A percentile compares a stretch with the other conserved stretches of the same genome.
phyloP scores from a whole-genome alignment of 208 protist genomes.

The Trypanosoma conorhini region DNA sequence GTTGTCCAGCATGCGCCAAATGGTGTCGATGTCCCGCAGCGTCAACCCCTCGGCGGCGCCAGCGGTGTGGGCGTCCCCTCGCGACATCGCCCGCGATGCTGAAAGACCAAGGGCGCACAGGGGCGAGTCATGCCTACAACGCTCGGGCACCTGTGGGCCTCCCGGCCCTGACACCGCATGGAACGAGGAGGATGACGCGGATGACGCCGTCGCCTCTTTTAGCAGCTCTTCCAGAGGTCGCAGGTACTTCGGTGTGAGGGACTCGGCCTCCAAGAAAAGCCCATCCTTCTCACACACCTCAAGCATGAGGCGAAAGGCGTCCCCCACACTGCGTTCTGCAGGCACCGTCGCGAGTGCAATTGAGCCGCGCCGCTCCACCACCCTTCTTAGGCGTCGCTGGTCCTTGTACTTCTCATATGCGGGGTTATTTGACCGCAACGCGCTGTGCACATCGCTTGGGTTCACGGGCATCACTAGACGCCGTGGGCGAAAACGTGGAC shows the following conservation, averaged over 20 bases:
- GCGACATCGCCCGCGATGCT: conserved; percentile 10
- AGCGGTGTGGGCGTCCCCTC: not conserved
- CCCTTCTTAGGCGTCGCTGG: conserved; percentile 36
- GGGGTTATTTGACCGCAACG: conserved; percentile 50
- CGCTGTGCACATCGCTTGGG: conserved; percentile 59
- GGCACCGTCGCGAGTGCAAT: conserved; percentile 68
- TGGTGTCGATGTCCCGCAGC: conserved; percentile 53
- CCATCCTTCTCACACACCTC: conserved; percentile 50
- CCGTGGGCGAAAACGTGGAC: conserved; percentile 78
- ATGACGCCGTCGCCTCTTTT: conserved; percentile 1
- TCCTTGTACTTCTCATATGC: conserved; percentile 46
- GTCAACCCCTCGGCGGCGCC: conserved; percentile 8
- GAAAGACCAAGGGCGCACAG: conserved; percentile 35
- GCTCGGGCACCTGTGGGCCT: not conserved
- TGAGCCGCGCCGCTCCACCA: conserved; percentile 51
- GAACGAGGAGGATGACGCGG: conserved; percentile 1
- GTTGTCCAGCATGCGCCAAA: conserved; percentile 75
- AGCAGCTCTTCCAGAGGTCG: conserved; percentile 18
- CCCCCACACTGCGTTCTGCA: conserved; percentile 77
- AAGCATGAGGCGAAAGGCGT: conserved; percentile 77
- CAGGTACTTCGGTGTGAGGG: conserved; percentile 27
- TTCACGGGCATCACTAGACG: conserved; percentile 90
- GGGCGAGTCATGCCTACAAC: conserved; percentile 3
- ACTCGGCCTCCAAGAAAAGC: conserved; percentile 32
- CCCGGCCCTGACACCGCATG: not conserved